Evolutionary conservation across 2,329 filamentous ascomycete genomes (phyloP).

Genomic region (Clonostachys solani): DNA sequence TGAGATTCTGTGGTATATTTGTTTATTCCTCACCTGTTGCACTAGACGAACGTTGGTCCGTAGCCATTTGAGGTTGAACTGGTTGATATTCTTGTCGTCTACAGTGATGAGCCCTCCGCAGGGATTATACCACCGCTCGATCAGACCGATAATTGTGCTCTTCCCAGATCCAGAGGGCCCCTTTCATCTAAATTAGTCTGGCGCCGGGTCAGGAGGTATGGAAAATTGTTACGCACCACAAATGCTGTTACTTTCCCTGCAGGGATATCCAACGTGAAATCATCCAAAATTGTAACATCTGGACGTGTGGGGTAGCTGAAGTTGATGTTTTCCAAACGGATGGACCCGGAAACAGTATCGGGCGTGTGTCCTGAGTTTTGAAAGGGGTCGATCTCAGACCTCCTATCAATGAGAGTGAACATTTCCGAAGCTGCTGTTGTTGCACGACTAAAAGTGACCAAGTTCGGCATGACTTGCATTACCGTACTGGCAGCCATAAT

Average conservation of each 20-base stretch:
- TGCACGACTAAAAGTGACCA: constrained; percentile 10
- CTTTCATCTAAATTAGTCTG: neutral
- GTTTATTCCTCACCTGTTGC: constrained; percentile 11
- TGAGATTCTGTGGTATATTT: neutral
- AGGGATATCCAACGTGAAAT: constrained; percentile 25
- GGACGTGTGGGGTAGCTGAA: constrained; percentile 29
- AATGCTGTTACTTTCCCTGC: constrained; percentile 25
- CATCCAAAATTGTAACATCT: constrained; percentile 21
- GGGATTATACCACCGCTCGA: neutral
- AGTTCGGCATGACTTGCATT: constrained; percentile 10
- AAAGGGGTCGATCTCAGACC: constrained; percentile 15
- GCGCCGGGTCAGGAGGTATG: neutral
- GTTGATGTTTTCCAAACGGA: constrained; percentile 20
- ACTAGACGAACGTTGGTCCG: constrained; percentile 38
- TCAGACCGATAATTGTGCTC: constrained; percentile 15
- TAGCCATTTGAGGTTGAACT: constrained; percentile 33
- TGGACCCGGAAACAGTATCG: constrained; percentile 4
- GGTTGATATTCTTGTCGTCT: constrained; percentile 22
- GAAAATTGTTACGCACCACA: constrained; percentile 8
- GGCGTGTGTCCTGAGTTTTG: constrained; percentile 7
- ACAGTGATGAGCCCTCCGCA: neutral
- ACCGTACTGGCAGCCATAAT: constrained; percentile 13
- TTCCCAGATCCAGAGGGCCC: constrained; percentile 2
- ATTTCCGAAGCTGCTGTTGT: constrained; percentile 12
- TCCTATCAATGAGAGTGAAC: constrained; percentile 14